Conservation (phyloP, 2,329 filamentous ascomycete genomes). For the Cryphonectria carpinicola region DNA sequence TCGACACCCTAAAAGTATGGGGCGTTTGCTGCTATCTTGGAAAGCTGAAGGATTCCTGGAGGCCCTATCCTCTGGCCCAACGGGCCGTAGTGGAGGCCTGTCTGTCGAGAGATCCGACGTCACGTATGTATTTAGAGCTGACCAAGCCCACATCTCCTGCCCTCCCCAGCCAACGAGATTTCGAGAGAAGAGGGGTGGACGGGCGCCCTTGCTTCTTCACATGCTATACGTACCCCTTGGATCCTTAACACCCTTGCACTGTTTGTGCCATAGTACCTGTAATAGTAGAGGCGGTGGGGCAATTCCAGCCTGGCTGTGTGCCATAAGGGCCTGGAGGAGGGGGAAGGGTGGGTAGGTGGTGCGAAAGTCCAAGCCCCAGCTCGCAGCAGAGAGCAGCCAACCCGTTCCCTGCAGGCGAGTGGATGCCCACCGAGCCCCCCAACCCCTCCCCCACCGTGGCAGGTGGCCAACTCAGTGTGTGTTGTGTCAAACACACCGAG, state of each 20-base stretch:
- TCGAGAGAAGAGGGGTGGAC: neutral
- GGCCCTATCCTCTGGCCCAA: constrained; percentile 5
- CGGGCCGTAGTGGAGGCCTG: constrained; percentile 5
- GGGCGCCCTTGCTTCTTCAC: neutral
- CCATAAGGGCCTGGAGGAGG: neutral
- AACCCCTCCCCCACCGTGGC: no score
- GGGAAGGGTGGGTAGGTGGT: neutral
- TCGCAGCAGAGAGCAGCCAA: neutral
- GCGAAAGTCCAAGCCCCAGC: neutral
- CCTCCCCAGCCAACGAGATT: neutral
- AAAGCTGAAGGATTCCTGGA: neutral
- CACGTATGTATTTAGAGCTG: constrained; percentile 25
- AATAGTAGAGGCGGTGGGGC: neutral
- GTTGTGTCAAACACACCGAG: no score
- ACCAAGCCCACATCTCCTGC: constrained; percentile 21
- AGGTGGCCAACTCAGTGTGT: neutral
- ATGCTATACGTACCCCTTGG: neutral
- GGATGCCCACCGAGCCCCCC: neutral
- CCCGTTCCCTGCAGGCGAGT: neutral
- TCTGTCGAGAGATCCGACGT: constrained; percentile 6
- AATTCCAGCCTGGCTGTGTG: neutral
- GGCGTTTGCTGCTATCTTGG: constrained; percentile 11
- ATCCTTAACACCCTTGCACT: neutral
- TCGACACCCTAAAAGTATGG: neutral
- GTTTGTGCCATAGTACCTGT: no score